These are phyloP conservation scores for Suhomyces sp. DNA, from an alignment of 805 yeast genomes.

Conservation along the genomic window DNA sequence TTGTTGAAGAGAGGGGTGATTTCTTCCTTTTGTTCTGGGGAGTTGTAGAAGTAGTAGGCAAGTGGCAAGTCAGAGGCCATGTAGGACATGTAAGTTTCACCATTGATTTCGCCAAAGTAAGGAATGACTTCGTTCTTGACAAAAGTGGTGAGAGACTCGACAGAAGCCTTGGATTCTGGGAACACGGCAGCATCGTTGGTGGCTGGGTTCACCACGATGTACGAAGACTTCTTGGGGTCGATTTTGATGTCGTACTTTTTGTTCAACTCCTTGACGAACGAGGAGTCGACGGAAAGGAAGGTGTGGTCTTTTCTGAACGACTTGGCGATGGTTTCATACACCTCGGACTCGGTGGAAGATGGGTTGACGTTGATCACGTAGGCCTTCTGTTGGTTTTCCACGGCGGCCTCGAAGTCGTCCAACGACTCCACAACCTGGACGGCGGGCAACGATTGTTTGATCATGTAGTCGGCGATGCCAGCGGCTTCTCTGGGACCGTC, in stretches of 20 bases:
- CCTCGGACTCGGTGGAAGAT: slow-evolving; percentile 18
- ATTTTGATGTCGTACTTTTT: slow-evolving; percentile 26
- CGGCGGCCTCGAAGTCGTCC: slow-evolving; percentile 48
- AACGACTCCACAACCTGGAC: slow-evolving; percentile 41
- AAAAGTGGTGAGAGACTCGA: slow-evolving; percentile 43
- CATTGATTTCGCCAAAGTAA: slow-evolving; percentile 81
- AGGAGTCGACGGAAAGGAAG: slow-evolving; percentile 52
- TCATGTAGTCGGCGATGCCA: slow-evolving; percentile 75
- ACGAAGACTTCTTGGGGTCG: slow-evolving; percentile 20
- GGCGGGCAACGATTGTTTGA: slow-evolving; percentile 77
- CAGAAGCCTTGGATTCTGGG: slow-evolving; percentile 28
- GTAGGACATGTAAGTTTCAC: slow-evolving; percentile 72
- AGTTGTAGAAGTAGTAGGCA: slow-evolving; percentile 82
- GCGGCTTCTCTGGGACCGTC: slow-evolving; percentile 81
- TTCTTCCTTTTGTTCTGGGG: slow-evolving; percentile 60
- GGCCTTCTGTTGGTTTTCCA: slow-evolving; percentile 47
- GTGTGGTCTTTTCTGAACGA: slow-evolving; percentile 57
- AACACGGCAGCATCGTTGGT: slow-evolving; percentile 49
- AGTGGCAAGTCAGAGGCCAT: slow-evolving; percentile 72
- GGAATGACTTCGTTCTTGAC: slow-evolving; percentile 69
- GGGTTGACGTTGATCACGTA: slow-evolving; percentile 55
- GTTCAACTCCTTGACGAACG: slow-evolving; percentile 37
- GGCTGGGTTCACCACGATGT: slow-evolving; percentile 47
- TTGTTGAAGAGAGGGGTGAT: slow-evolving; percentile 51
- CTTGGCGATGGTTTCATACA: slow-evolving; percentile 60